A percentile compares a stretch with the other conserved stretches of the same genome.
These are phyloP conservation scores for Phaffia tasmanica DNA, from an alignment of 768 basidiomycete genomes.

Conservation along the genomic window DNA sequence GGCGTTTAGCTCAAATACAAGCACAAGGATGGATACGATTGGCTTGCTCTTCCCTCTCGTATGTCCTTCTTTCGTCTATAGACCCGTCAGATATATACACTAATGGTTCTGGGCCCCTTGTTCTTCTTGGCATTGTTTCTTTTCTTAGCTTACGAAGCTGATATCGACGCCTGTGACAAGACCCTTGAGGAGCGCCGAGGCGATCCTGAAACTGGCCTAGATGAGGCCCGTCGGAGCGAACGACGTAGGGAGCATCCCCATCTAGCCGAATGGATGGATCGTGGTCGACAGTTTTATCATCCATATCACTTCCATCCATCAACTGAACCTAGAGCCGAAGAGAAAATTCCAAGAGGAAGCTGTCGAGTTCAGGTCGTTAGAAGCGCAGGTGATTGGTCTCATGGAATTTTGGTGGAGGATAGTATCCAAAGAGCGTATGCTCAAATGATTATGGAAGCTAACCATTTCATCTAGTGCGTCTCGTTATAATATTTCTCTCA, in stretches of 20 bases:
- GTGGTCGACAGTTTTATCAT: conserved; percentile 31
- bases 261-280: conserved; percentile 26
- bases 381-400: conserved; percentile 86
- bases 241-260: conserved; percentile 35
- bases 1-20: conserved; percentile 29
- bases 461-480: background rate
- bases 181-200: conserved; percentile 2
- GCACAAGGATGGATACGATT: conserved; percentile 37
- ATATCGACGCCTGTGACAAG: background rate
- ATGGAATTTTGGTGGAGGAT: conserved; percentile 75
- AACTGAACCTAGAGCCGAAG: conserved; percentile 31
- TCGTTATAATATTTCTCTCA: background rate
- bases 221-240: conserved; percentile 30
- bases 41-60: conserved; percentile 37
- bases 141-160: conserved; percentile 4
- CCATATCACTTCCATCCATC: conserved; percentile 38
- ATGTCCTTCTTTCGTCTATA: conserved; percentile 12
- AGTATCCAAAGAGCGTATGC: conserved; percentile 48
- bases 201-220: conserved; percentile 28
- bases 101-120: background rate
- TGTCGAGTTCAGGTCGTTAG: conserved; percentile 71
- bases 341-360: conserved; percentile 39
- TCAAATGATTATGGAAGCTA: conserved; percentile 64
- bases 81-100: conserved; percentile 1
- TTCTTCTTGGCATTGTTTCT: background rate